Base-by-base conservation (phyloP, 192 early-diverging fungal genomes). In the Bifiguratus adelaidae region DNA sequence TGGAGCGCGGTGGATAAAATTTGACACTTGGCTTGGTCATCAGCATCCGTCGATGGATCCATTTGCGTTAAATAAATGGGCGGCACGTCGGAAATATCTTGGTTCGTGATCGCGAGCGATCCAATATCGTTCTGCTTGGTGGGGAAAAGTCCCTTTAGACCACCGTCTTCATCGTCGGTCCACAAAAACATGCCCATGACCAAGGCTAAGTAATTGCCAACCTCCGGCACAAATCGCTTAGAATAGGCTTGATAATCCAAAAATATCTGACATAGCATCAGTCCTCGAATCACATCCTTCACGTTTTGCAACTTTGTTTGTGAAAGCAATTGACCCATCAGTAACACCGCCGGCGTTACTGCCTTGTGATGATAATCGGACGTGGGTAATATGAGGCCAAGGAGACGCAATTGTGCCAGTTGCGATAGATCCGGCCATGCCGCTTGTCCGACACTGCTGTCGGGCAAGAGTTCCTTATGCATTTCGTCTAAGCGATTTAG, bases 281-380 rank as follows among this genome's bases (percentile, higher is more conserved):
- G 77, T 30, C 81, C 80, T n/a, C 65, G 61, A 3, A 73, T 54
- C 2, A 87, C 41, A 60, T 89, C 90, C 11, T 63, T 56, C 46
- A 77, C 52, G 13, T 60, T 73, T 4, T 40, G 43, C 21, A 83
- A 67, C 30, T 71, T 71, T 45, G 73, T 68, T 61, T 89, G 82
- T 22, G 67, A 51, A 2, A 98, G 65, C 48, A 77, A 88, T 61
- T 91, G 81, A 30, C 69, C 65, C 60, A 94, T 81, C n/a, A 87
- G 62, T 2, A 93, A 50, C 41, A 84, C 68, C 28, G 88, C 76
- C 9, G 93, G 95, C 2, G 93, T 96, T 4, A 86, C 69, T 4
- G 96, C 78, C 4, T 80, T 58, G 58, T 98, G 92, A 48, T 78
- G 74, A 29, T 83, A 79, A 78, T 98, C 95, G 0, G 93, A 92